A percentile compares a stretch with the other conserved stretches of the same genome.
These are phyloP conservation scores for Candida corydali DNA, from an alignment of 805 yeast genomes.

Conservation along the genomic window DNA sequence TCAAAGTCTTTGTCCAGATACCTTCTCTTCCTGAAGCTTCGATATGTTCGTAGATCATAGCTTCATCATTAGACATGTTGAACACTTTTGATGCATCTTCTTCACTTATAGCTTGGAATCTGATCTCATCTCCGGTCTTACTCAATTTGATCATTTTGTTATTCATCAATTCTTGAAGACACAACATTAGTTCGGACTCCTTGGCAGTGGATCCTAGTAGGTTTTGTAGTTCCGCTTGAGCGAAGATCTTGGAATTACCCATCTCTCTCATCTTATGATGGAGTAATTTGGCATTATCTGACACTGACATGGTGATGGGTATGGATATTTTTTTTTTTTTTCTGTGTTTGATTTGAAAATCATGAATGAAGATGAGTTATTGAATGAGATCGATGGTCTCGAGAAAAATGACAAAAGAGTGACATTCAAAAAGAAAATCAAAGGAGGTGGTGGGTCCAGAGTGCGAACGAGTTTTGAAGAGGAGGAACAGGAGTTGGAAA, in stretches of 20 bases:
- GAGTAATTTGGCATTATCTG: slow-evolving; percentile 50
- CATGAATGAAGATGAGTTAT: slow-evolving; percentile 2
- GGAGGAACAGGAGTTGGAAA: slow-evolving; percentile 2
- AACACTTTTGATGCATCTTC: slow-evolving; percentile 75
- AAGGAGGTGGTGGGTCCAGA: no score
- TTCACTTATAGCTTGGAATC: slow-evolving; percentile 70
- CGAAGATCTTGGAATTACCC: slow-evolving; percentile 47
- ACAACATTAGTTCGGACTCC: slow-evolving; percentile 40
- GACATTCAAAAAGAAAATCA: slow-evolving; percentile 6
- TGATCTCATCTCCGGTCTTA: slow-evolving; percentile 60
- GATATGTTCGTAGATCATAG: slow-evolving; percentile 84
- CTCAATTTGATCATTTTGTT: slow-evolving; percentile 64
- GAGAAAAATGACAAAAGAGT: no score
- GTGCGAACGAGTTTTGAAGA: no score
- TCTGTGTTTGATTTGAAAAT: slow-evolving; percentile 4
- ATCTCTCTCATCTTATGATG: slow-evolving; percentile 61
- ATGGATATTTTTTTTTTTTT: neutral
- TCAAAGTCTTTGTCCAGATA: slow-evolving; percentile 90
- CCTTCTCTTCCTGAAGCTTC: slow-evolving; percentile 94
- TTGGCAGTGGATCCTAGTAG: slow-evolving; percentile 38
- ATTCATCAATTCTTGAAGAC: slow-evolving; percentile 49
- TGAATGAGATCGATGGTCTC: slow-evolving; percentile 2
- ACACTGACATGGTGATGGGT: slow-evolving; percentile 17
- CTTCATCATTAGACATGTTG: slow-evolving; percentile 82
- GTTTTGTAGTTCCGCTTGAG: slow-evolving; percentile 65